Evolutionary conservation across 2,329 filamentous ascomycete species (phyloP).

Genomic region (Cercospora janseana): DNA sequence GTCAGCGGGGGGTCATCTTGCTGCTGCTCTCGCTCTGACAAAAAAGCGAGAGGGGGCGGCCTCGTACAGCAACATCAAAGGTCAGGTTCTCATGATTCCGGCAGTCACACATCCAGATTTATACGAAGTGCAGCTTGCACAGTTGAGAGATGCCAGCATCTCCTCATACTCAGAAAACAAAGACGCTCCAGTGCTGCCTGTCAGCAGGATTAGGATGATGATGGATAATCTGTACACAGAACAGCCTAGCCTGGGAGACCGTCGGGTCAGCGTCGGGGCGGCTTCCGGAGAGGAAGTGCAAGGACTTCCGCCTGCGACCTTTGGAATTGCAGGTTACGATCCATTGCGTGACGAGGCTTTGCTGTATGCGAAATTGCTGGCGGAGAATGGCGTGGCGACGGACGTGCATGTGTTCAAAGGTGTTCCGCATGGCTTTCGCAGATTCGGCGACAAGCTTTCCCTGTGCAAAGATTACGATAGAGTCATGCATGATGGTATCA

Average conservation of each 20-base stretch:
- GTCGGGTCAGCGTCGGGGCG: conserved; percentile 44
- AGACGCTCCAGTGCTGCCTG: conserved; percentile 51
- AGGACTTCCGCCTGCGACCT: conserved; percentile 46
- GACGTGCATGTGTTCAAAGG: conserved; percentile 52
- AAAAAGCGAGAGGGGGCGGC: conserved; percentile 34
- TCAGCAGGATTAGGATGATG: conserved; percentile 39
- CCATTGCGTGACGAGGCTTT: conserved; percentile 52
- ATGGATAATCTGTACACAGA: conserved; percentile 12
- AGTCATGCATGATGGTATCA: conserved; percentile 46
- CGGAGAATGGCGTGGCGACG: conserved; percentile 51
- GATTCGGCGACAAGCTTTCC: conserved; percentile 44
- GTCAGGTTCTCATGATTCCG: conserved; percentile 55
- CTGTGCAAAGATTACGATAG: conserved; percentile 46
- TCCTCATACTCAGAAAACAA: conserved; percentile 50
- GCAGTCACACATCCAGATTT: conserved; percentile 42
- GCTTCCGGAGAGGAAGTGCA: conserved; percentile 38
- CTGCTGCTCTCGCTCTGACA: conserved; percentile 46
- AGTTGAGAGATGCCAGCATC: conserved; percentile 39
- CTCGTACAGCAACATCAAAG: conserved; percentile 42
- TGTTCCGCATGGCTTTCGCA: conserved; percentile 55
- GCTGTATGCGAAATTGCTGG: conserved; percentile 47
- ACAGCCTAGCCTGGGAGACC: conserved; percentile 34
- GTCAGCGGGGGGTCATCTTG: conserved; percentile 49
- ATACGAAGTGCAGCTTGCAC: conserved; percentile 39
- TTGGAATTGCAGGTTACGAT: conserved; percentile 50